phyloP scores from a whole-genome alignment of 202 grass and related monocot genomes.

The Schoenoplectus tabernaemontani region DNA sequence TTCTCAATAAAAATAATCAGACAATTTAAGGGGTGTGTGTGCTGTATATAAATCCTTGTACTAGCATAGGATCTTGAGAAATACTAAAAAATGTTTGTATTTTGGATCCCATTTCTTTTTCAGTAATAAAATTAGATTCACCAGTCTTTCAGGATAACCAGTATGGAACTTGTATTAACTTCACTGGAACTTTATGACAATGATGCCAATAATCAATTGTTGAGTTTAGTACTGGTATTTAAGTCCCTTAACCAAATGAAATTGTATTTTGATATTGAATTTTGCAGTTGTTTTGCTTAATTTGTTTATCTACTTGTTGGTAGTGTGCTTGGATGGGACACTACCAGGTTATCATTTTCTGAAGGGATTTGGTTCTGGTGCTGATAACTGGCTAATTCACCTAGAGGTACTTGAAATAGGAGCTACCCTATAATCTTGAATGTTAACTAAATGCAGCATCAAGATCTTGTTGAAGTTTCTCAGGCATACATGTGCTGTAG shows the following conservation, averaged over 20 bases:
- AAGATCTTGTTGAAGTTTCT: background rate
- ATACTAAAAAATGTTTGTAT: background rate
- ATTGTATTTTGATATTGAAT: background rate
- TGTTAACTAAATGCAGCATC: background rate
- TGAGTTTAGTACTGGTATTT: background rate
- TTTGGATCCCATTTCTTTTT: background rate
- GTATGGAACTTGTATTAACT: background rate
- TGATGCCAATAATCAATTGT: background rate
- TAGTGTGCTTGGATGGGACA: constrained; percentile 95
- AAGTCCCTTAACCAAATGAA: background rate
- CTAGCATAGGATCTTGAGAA: background rate
- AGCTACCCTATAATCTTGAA: background rate
- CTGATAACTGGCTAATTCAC: constrained; percentile 61
- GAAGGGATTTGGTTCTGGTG: constrained; percentile 55
- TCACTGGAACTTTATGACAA: background rate
- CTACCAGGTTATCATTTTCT: constrained; percentile 69
- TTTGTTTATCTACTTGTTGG: background rate
- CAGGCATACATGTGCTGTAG: background rate
- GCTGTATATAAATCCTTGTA: background rate
- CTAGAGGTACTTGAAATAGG: constrained; percentile 46
- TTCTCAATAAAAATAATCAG: too few relatives aligned
- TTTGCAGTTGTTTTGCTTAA: background rate
- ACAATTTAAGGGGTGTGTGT: too few relatives aligned
- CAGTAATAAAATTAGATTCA: background rate
- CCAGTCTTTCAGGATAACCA: background rate